phyloP scores from a whole-genome alignment of 257 asterid species.

The Solanum commersonii region DNA sequence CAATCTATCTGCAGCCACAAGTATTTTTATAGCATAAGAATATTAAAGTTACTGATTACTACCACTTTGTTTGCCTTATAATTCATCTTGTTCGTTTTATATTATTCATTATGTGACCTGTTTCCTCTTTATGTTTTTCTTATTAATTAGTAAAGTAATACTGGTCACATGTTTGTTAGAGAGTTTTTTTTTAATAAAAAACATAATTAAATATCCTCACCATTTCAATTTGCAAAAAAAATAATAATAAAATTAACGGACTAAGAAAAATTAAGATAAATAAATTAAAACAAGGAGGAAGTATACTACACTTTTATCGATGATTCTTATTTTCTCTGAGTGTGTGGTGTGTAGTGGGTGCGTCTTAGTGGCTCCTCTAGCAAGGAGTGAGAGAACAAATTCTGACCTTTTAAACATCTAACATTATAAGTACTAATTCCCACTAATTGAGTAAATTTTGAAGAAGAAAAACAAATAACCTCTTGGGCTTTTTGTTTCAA shows the following conservation, averaged over 20 bases:
- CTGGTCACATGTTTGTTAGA: neutral
- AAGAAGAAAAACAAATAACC: neutral
- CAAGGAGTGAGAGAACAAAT: too few species aligned
- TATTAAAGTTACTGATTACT: neutral
- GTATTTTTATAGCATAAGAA: neutral
- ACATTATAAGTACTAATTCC: neutral
- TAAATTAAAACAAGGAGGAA: neutral
- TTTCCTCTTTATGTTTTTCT: neutral
- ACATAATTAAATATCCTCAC: neutral
- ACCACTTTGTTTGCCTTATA: neutral
- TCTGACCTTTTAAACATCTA: neutral
- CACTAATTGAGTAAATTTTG: neutral
- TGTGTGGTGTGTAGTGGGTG: too few species aligned
- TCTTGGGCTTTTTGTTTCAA: neutral
- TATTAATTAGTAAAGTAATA: neutral
- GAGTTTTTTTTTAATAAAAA: neutral
- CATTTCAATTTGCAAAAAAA: neutral
- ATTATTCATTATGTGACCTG: neutral
- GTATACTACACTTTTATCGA: neutral
- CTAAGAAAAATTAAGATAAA: neutral
- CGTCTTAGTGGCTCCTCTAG: too few species aligned
- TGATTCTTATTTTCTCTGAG: neutral
- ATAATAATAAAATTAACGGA: neutral
- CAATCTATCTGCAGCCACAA: neutral
- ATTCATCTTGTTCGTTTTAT: neutral